Evolutionary conservation across 106 monocot genomes (phyloP), one percentile per base, ranked within the genome.

Genomic region (Cymbidium sinense): DNA sequence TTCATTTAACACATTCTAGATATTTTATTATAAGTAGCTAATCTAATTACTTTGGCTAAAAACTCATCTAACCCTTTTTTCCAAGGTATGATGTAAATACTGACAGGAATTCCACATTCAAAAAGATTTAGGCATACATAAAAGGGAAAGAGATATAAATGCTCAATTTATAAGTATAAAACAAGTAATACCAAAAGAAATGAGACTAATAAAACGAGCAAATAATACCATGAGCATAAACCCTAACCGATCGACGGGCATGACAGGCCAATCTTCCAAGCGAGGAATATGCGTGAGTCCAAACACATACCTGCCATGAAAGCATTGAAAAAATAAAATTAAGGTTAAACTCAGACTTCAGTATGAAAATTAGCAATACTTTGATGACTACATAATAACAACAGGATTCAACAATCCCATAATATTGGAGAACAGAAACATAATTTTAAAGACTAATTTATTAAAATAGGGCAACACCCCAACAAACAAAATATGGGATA

Each of bases 231-330:
- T 88, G 54, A 99, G 94, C 87, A 90, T 94, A 86, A 99, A 99
- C 10, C 98, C 98, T 35, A 90, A 85, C 28, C 51, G 88, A 19
- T 99, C 98, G 74, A 92, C 94, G 11, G 98, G 98, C 98, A 99
- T 99, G 76, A 99, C 94, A 73, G 98, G 98, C 98, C 98, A 99
- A 75, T 99, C 98, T 85, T 99, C 98, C 76, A 94, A 72, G 35
- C 98, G 83, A 33, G 98, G 98, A 79, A 99, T 88, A 75, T 92
- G 98, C 34, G 98, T 94, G 44, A 94, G 31, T 54, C 98, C 98
- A 77, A 99, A 99, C 20, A 99, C 88, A 70, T 99, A 99, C 98
- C 98, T 99, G 81, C 5, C 11, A 39, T 9, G 17, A 15, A 72
- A 37, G 39, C 72, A 72, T n/a, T 7, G 3, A 17, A 72, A 72